Evolutionary conservation across 1,284 basidiomycete genomes (phyloP), one percentile per base, ranked within the genome.

Genomic region (Sanghuangporus weigelae): DNA sequence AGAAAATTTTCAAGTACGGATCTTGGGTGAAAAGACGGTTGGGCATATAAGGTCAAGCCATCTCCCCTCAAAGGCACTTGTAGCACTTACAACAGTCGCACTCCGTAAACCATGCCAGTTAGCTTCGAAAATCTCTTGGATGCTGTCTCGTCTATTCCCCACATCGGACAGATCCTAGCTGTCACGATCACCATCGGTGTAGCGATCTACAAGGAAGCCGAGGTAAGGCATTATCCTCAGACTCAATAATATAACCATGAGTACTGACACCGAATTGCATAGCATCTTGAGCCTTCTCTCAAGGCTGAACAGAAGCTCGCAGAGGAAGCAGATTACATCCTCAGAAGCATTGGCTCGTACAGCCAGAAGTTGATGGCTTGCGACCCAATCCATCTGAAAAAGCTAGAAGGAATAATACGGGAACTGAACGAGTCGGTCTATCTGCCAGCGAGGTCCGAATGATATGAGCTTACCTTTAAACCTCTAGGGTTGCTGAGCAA

Each of bases 221-320:
- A 61, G 50, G 39, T 61, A 23, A 44, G 56, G 4, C 19, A 8
- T 4, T 35, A 6, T 14, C n/a, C 5, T 23, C 12, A n/a, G 19
- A 10, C 26, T 5, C 8, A 23, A 26, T 11, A n/a, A 23, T 6
- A 21, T 26, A 36, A 16, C 35, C n/a, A 38, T 16, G 6, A n/a
- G 14, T 12, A 54, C 16, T 38, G 14, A 35, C 16, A 48, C 7
- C n/a, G 10, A 12, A 7, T 39, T 38, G 8, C 26, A 21, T n/a
- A 62, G 53, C 49, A 21, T 35, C 36, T 62, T 35, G 36, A 62
- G 8, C 21, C 38, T 4, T 39, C 6, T 39, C 40, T 54, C 31
- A 39, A 23, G 10, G 60, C 51, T n/a, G 51, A 61, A 23, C 54
- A 54, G 40, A 21, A 55, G 26, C 60, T 61, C 26, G 40, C 16